Evolutionary conservation across 2,329 filamentous ascomycete species (phyloP).

Genomic region (Chalara sp.): DNA sequence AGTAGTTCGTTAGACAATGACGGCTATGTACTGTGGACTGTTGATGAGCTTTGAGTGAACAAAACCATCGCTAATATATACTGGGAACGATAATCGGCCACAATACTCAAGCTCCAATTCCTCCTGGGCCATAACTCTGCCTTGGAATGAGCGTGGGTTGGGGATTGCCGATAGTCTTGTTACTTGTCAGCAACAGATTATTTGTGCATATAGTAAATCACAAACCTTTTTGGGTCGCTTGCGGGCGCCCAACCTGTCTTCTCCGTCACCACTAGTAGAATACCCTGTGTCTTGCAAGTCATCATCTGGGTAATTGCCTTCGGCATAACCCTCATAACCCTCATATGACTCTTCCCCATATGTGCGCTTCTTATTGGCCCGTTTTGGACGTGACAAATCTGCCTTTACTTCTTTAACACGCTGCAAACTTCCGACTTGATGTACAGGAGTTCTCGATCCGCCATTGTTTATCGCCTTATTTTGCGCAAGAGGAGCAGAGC

Average conservation of each 20-base stretch:
- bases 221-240: constrained; percentile 62
- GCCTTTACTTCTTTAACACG: constrained; percentile 10
- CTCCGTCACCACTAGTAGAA: constrained; percentile 61
- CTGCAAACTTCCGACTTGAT: constrained; percentile 8
- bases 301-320: constrained; percentile 60
- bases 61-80: not conserved
- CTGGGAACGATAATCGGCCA: constrained; percentile 1
- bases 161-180: constrained; percentile 18
- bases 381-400: constrained; percentile 47
- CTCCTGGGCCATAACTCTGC: constrained; percentile 47
- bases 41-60: not conserved
- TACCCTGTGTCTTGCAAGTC: constrained; percentile 57
- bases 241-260: constrained; percentile 46
- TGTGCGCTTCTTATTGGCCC: constrained; percentile 64
- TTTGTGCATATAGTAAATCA: constrained; percentile 14
- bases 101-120: constrained; percentile 43
- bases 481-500: constrained; percentile 6
- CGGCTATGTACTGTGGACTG: not conserved
- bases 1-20: not conserved
- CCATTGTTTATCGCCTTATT: constrained; percentile 13
- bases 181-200: constrained; percentile 19
- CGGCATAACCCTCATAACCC: constrained; percentile 69
- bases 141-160: constrained; percentile 20
- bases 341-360: constrained; percentile 71
- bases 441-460: constrained; percentile 6